Evolutionary conservation across 2,329 filamentous ascomycete species (phyloP).

Genomic region (Fusarium pilosicola): DNA sequence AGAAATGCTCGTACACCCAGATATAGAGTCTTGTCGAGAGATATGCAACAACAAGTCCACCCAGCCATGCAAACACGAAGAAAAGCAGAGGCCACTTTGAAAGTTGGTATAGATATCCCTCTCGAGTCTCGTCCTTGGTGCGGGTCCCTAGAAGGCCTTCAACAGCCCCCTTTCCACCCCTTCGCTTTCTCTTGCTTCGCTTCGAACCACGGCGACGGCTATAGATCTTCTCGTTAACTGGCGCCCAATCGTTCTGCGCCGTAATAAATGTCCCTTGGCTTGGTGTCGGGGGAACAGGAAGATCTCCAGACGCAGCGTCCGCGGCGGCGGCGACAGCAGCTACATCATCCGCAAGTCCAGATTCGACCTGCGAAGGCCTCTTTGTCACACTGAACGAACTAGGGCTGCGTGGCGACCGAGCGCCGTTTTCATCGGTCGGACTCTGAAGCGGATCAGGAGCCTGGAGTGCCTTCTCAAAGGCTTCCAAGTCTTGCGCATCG

Average conservation of each 20-base stretch:
- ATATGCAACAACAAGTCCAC: constrained; percentile 76
- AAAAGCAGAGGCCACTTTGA: constrained; percentile 92
- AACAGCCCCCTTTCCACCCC: constrained; percentile 52
- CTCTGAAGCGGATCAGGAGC: constrained; percentile 80
- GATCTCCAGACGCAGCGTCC: constrained; percentile 52
- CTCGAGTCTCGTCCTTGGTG: constrained; percentile 89
- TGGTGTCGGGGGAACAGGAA: constrained; percentile 37
- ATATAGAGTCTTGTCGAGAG: constrained; percentile 88
- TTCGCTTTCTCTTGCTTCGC: constrained; percentile 44
- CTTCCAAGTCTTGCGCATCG: constrained; percentile 73
- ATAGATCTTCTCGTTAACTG: constrained; percentile 77
- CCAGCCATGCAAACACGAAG: constrained; percentile 82
- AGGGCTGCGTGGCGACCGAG: constrained; percentile 54
- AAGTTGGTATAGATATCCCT: constrained; percentile 89
- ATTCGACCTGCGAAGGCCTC: constrained; percentile 50
- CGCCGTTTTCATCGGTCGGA: constrained; percentile 62
- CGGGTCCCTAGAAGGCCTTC: constrained; percentile 62
- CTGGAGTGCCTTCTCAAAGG: constrained; percentile 84
- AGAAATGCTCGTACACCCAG: constrained; percentile 87
- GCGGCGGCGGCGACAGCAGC: constrained; percentile 52
- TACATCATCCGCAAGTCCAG: constrained; percentile 47
- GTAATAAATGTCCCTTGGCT: constrained; percentile 73
- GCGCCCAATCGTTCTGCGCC: constrained; percentile 95
- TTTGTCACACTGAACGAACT: constrained; percentile 56
- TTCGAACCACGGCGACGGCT: constrained; percentile 51